Evolutionary conservation across 2,329 filamentous ascomycete genomes (phyloP).

Genomic region (Cryphonectria japonica): DNA sequence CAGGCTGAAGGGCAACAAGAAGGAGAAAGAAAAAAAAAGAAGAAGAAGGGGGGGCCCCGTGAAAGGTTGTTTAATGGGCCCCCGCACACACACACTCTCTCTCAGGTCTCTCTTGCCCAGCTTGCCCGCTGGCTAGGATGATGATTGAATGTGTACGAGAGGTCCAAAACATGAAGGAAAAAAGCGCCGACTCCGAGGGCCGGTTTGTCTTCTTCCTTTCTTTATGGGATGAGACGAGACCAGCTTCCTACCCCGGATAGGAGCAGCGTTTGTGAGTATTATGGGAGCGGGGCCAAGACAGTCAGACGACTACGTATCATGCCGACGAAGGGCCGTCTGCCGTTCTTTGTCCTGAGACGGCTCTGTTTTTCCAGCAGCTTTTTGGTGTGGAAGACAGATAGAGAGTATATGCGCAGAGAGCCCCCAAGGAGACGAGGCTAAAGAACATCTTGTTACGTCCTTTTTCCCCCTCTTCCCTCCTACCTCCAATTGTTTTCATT

Average conservation of each 20-base stretch:
- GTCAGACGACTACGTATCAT: constrained; percentile 6
- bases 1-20: not conserved
- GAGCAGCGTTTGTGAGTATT: not conserved
- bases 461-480: not conserved
- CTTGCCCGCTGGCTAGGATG: not conserved
- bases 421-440: too few relatives aligned
- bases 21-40: too few relatives aligned
- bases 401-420: too few relatives aligned
- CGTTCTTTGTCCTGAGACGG: not conserved
- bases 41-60: not conserved
- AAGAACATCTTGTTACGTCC: too few relatives aligned
- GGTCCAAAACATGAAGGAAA: not conserved
- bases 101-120: not conserved
- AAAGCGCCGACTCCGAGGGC: not conserved
- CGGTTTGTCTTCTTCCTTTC: not conserved
- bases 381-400: not conserved
- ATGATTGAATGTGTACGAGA: constrained; percentile 6
- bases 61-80: not conserved
- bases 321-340: constrained; percentile 4
- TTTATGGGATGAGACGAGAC: not conserved
- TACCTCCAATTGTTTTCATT: not conserved
- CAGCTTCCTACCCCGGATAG: not conserved
- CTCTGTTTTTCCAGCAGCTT: too few relatives aligned
- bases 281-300: not conserved
- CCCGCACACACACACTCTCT: too few relatives aligned